phyloP scores from a whole-genome alignment of 306 rosid species.

The Astragalus glycyphyllos region DNA sequence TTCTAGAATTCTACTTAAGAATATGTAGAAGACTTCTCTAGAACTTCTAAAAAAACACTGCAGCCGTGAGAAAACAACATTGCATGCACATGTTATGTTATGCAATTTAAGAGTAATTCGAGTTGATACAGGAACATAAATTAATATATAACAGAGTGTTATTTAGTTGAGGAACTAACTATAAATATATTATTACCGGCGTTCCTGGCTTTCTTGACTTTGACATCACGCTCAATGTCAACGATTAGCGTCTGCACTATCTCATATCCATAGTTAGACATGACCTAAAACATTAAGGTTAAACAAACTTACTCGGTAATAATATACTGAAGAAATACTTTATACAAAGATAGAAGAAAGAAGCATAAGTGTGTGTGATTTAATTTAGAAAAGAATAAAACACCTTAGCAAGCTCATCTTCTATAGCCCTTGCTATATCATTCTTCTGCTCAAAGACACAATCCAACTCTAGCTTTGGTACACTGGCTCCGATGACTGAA shows the following conservation, averaged over 20 bases:
- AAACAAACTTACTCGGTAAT: constrained; percentile 25
- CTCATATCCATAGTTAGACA: constrained; percentile 69
- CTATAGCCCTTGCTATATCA: constrained; percentile 69
- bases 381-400: constrained; percentile 20
- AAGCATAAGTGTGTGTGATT: not conserved
- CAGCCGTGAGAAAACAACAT: no score
- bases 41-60: no score
- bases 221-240: constrained; percentile 64
- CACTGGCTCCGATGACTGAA: constrained; percentile 74
- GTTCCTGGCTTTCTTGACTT: constrained; percentile 72
- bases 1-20: no score
- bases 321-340: not conserved
- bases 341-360: no score
- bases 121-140: not conserved
- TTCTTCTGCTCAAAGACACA: constrained; percentile 72
- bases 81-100: no score
- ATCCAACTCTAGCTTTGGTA: constrained; percentile 73
- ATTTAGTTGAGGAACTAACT: not conserved
- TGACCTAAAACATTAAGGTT: constrained; percentile 52
- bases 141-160: constrained; percentile 3
- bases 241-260: constrained; percentile 78
- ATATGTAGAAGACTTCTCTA: no score
- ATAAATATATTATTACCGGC: constrained; percentile 56
- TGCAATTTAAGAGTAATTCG: no score
- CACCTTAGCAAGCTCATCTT: constrained; percentile 77